Conservation (phyloP, 768 basidiomycete species). For the Sporobolomyces roseus region DNA sequence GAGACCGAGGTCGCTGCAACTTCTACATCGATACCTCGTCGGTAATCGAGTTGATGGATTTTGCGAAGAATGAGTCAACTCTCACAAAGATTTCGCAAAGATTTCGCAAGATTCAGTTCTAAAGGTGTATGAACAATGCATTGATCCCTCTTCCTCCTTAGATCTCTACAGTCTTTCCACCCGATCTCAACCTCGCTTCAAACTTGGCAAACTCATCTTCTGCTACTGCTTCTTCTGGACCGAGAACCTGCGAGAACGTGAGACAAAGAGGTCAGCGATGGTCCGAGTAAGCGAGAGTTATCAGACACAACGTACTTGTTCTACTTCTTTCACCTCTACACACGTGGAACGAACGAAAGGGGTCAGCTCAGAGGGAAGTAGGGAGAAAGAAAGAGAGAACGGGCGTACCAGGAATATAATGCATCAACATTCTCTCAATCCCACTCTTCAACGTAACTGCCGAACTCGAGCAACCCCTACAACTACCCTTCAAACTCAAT, state of each 20-base stretch:
- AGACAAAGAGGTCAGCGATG: neutral
- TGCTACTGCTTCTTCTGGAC: slow-evolving; percentile 82
- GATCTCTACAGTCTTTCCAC: slow-evolving; percentile 43
- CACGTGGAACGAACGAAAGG: neutral
- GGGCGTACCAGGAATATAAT: slow-evolving; percentile 72
- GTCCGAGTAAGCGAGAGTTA: neutral
- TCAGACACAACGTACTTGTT: slow-evolving; percentile 63
- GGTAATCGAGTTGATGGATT: too few species aligned
- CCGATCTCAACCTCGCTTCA: slow-evolving; percentile 40
- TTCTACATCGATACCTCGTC: too few species aligned
- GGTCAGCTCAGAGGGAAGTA: neutral
- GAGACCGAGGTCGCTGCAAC: too few species aligned
- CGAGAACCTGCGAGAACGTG: slow-evolving; percentile 63
- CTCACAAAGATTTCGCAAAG: neutral
- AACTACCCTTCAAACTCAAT: slow-evolving; percentile 93
- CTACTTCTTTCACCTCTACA: slow-evolving; percentile 77
- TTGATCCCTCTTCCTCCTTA: too few species aligned
- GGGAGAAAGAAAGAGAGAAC: neutral
- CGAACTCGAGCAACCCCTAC: slow-evolving; percentile 89
- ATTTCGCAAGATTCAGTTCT: too few species aligned
- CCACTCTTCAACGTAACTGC: slow-evolving; percentile 93
- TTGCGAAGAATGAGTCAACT: slow-evolving; percentile 16
- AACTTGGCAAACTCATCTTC: slow-evolving; percentile 84
- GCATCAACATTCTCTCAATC: slow-evolving; percentile 98
- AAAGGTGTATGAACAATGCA: too few species aligned